These are phyloP conservation scores for Akanthomyces lecanii DNA, from an alignment of 2,329 filamentous ascomycete species.

Conservation along the genomic window DNA sequence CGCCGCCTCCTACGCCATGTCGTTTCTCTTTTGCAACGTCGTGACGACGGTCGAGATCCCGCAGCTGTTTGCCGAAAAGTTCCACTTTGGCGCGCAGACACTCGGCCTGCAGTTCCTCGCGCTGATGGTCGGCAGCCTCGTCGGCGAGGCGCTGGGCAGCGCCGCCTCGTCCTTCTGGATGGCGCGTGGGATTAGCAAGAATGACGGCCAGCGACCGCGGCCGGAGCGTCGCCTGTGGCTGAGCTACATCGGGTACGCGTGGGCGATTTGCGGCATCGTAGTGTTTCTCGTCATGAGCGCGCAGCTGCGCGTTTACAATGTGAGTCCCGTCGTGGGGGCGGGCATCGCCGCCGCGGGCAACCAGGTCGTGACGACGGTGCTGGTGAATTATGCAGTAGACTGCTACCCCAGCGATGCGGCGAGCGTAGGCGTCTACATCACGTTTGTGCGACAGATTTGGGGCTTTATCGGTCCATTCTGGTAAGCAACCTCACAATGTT, in stretches of 20 bases:
- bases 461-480: constrained; percentile 5
- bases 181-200: not conserved
- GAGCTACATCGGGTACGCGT: not conserved
- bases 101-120: constrained; percentile 12
- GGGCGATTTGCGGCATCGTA: constrained; percentile 1
- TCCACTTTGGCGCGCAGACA: not conserved
- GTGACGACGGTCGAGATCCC: constrained; percentile 11
- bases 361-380: constrained; percentile 8
- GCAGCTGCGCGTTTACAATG: constrained; percentile 8
- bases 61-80: constrained; percentile 12
- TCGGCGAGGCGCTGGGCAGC: constrained; percentile 4
- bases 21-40: constrained; percentile 9
- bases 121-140: constrained; percentile 8
- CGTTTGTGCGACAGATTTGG: constrained; percentile 3
- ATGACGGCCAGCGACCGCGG: not conserved
- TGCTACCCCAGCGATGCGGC: constrained; percentile 10
- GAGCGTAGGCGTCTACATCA: constrained; percentile 8
- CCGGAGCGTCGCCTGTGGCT: constrained; percentile 11
- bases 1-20: not conserved
- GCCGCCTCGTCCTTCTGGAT: constrained; percentile 1
- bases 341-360: constrained; percentile 11
- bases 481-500: not conserved
- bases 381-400: constrained; percentile 9
- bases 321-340: constrained; percentile 8
- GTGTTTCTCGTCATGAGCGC: constrained; percentile 7